Base-by-base conservation (phyloP, 768 basidiomycete genomes). In the Russula griseocarnosa region DNA sequence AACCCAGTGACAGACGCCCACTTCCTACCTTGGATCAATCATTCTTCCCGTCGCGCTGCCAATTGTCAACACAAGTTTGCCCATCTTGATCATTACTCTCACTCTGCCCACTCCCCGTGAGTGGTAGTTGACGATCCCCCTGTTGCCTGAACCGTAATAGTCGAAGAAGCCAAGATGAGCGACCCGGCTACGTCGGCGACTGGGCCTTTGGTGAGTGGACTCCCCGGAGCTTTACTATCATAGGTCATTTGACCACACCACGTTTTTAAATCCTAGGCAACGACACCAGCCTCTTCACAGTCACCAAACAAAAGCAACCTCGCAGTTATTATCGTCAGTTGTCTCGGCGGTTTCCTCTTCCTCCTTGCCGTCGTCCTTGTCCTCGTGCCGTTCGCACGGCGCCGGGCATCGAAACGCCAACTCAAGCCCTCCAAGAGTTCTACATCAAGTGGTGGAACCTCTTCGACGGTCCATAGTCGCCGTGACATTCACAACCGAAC, bases 261-360 rank as follows among this genome's bases (percentile, higher is more conserved):
- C 64, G 54, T 61, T 56, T 16, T 32, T 42, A 18, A 24, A 16
- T 20, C 18, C 47, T 16, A 65, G 54, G 59, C 22, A 42, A 42
- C 9, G 9, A 5, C 58, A 18, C 9, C 58, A 14, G 34, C 63
- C 22, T 38, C 56, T 22, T 32, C 57, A 22, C 44, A 36, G 3
- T 50, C 63, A 20, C 10, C 46, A 30, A 36, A 34, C 53, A 66
- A 66, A 50, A 66, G 26, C 56, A 66, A 46, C 26, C 30, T 58
- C 38, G 49, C 52, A 9, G 60, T 68, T 18, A 67, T 68, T 20
- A 40, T 68, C 38, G 62, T 67, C 24, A 49, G 55, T 18, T 57
- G 38, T 62, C 8, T 68, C n/a, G 66, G 67, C 16, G 58, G 67
- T 32, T 46, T 67, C n/a, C 30, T 67, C 38, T 24, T 61, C 54